Evolutionary conservation across 2,329 filamentous ascomycete genomes (phyloP).

Genomic region (Rhynchosporium secalis): DNA sequence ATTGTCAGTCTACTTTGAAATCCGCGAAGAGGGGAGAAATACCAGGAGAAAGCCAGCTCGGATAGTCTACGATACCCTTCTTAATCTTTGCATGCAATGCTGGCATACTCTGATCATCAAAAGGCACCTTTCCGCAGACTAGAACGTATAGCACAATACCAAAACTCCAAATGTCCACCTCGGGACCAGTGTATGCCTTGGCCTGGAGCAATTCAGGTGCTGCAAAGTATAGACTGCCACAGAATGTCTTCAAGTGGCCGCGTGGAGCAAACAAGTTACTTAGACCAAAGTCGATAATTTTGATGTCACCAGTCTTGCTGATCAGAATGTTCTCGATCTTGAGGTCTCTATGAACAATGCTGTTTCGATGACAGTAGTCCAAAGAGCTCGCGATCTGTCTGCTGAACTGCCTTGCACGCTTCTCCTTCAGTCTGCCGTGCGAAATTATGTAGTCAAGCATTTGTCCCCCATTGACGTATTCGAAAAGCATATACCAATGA

Average conservation of each 20-base stretch:
- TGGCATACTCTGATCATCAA: conserved; percentile 99
- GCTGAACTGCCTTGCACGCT: conserved; percentile 95
- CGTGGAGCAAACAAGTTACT: conserved; percentile 93
- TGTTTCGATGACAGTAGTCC: conserved; percentile 97
- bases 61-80: conserved; percentile 93
- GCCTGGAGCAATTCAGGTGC: conserved; percentile 93
- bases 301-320: conserved; percentile 98
- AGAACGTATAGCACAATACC: conserved; percentile 96
- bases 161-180: conserved; percentile 98
- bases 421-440: conserved; percentile 95
- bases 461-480: conserved; percentile 97
- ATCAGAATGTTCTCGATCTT: conserved; percentile 99
- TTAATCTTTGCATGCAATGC: conserved; percentile 98
- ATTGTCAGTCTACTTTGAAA: conserved; percentile 20
- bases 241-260: conserved; percentile 88
- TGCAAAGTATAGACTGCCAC: conserved; percentile 95
- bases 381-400: conserved; percentile 95
- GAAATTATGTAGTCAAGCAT: conserved; percentile 99
- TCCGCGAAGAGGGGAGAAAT: conserved; percentile 42
- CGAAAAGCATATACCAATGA: conserved; percentile 99
- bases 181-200: conserved; percentile 89
- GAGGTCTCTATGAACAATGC: conserved; percentile 93
- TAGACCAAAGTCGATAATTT: conserved; percentile 97
- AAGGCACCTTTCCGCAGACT: conserved; percentile 96
- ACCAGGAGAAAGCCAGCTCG: conserved; percentile 88